Evolutionary conservation across 2,329 filamentous ascomycete genomes (phyloP).

Genomic region (Grosmannia huntii): DNA sequence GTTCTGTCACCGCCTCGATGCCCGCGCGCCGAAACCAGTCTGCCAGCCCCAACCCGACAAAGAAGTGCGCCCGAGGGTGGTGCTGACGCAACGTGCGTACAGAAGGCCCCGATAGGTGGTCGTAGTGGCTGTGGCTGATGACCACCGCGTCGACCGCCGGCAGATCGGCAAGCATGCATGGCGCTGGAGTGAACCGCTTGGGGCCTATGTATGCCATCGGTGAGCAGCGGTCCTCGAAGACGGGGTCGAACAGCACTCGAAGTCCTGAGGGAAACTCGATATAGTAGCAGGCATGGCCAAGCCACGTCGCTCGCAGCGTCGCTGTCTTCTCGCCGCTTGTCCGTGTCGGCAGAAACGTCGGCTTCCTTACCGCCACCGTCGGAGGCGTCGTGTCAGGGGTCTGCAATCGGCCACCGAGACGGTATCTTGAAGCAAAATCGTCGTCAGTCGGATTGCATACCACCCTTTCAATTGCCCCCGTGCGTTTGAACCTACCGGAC

Average conservation of each 20-base stretch:
- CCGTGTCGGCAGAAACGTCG: slow-evolving; percentile 52
- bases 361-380: slow-evolving; percentile 53
- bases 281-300: slow-evolving; percentile 89
- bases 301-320: slow-evolving; percentile 72
- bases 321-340: not conserved
- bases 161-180: slow-evolving; percentile 67
- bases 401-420: slow-evolving; percentile 25
- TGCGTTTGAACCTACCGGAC: slow-evolving; percentile 21
- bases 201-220: slow-evolving; percentile 59
- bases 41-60: slow-evolving; percentile 73
- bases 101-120: slow-evolving; percentile 71
- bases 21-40: slow-evolving; percentile 65
- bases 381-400: slow-evolving; percentile 50
- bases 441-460: not conserved
- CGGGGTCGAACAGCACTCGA: slow-evolving; percentile 83
- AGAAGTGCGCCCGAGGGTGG: slow-evolving; percentile 74
- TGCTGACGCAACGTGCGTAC: slow-evolving; percentile 56
- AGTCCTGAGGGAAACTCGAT: slow-evolving; percentile 80
- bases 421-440: not conserved
- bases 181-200: slow-evolving; percentile 63
- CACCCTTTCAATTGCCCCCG: not conserved
- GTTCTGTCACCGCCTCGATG: slow-evolving; percentile 66
- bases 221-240: slow-evolving; percentile 78
- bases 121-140: slow-evolving; percentile 87
- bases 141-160: slow-evolving; percentile 64